Evolutionary conservation across 371 early-diverging fungal genomes (phyloP).

Genomic region (Rhizopus delemar): DNA sequence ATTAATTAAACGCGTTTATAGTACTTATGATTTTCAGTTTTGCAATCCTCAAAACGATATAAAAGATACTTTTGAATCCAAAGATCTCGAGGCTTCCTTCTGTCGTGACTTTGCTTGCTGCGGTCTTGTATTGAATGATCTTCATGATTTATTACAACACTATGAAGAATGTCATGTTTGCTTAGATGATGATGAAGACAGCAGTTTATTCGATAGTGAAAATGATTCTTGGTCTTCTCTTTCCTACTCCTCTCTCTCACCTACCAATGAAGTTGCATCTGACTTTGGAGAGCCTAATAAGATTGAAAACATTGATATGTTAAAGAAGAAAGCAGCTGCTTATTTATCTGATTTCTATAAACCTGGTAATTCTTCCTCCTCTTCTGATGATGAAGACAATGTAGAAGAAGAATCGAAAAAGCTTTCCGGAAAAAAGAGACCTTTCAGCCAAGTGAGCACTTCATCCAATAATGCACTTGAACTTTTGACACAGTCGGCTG

Average conservation of each 20-base stretch:
- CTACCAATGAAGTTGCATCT: slow-evolving; percentile 12
- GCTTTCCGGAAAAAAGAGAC: slow-evolving; percentile 40
- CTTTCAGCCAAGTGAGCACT: slow-evolving; percentile 28
- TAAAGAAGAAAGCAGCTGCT: slow-evolving; percentile 47
- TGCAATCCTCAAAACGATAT: slow-evolving; percentile 44
- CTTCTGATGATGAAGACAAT: slow-evolving; percentile 15
- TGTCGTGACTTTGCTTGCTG: slow-evolving; percentile 95
- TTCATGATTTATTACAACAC: slow-evolving; percentile 93
- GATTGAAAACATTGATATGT: slow-evolving; percentile 19
- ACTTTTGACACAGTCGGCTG: slow-evolving; percentile 45
- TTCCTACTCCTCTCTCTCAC: slow-evolving; percentile 31
- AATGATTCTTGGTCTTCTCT: slow-evolving; percentile 37
- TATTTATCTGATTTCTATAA: slow-evolving; percentile 51
- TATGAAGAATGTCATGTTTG: slow-evolving; percentile 94
- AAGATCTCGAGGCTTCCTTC: slow-evolving; percentile 84
- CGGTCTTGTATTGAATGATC: slow-evolving; percentile 78
- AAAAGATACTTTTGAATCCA: slow-evolving; percentile 50
- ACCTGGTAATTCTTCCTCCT: slow-evolving; percentile 14
- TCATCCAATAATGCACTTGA: slow-evolving; percentile 38
- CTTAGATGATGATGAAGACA: slow-evolving; percentile 73
- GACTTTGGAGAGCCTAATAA: slow-evolving; percentile 18
- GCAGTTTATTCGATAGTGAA: slow-evolving; percentile 40
- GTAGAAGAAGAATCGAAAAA: slow-evolving; percentile 23
- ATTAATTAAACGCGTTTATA: slow-evolving; percentile 11
- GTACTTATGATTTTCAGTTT: slow-evolving; percentile 48